phyloP scores from a whole-genome alignment of 306 rosid genomes.

The Glycine latifolia region DNA sequence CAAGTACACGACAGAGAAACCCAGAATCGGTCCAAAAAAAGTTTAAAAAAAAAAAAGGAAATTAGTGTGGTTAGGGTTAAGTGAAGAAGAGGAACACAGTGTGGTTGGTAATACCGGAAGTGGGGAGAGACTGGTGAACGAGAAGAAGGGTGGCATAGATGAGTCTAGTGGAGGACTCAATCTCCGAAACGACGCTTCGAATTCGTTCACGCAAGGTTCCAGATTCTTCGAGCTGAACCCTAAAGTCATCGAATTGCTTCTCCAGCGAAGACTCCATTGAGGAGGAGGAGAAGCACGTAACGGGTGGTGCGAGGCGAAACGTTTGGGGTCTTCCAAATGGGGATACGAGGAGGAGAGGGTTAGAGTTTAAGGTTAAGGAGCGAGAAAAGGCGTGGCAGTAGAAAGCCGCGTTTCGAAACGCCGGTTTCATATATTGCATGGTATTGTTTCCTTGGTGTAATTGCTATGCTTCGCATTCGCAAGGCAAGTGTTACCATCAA shows the following conservation, averaged over 20 bases:
- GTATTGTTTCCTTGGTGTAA: not conserved
- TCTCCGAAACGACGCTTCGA: slow-evolving; percentile 74
- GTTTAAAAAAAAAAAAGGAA: not conserved
- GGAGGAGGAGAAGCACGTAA: slow-evolving; percentile 45
- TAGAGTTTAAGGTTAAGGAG: slow-evolving; percentile 67
- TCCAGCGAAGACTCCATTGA: slow-evolving; percentile 73
- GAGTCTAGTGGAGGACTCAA: slow-evolving; percentile 79
- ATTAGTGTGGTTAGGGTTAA: not conserved
- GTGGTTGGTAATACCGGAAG: slow-evolving; percentile 63
- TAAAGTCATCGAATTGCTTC: slow-evolving; percentile 79
- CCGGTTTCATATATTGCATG: slow-evolving; percentile 60
- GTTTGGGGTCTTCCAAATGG: slow-evolving; percentile 40
- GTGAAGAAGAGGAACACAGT: not conserved
- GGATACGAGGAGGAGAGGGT: slow-evolving; percentile 23
- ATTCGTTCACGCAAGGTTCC: slow-evolving; percentile 81
- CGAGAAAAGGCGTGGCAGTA: slow-evolving; percentile 46
- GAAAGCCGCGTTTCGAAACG: slow-evolving; percentile 72
- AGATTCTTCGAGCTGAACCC: slow-evolving; percentile 72
- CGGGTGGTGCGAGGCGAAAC: slow-evolving; percentile 31
- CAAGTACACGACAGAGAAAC: not conserved
- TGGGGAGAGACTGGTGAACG: slow-evolving; percentile 88
- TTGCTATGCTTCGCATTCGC: too few species aligned
- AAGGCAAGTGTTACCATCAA: too few species aligned
- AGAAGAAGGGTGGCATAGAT: slow-evolving; percentile 78
- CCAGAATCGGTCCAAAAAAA: not conserved